Conservation (phyloP, 1,284 basidiomycete genomes). For the Rhizoctonia solani region DNA sequence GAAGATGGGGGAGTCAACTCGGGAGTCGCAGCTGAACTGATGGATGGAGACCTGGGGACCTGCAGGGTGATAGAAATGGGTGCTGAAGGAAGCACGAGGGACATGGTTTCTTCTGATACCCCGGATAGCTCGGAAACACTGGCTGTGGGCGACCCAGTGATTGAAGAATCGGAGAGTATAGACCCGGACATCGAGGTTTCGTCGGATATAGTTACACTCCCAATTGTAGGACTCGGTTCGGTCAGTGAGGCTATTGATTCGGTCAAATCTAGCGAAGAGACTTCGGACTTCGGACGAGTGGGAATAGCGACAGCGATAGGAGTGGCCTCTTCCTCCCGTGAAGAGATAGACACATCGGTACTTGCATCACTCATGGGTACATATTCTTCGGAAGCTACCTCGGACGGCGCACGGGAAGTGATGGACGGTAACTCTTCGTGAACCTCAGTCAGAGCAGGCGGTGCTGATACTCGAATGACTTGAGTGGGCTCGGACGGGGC, state of each 20-base stretch:
- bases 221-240: neutral
- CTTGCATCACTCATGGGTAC: slow-evolving; percentile 31
- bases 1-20: neutral
- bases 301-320: neutral
- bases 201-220: slow-evolving; percentile 4
- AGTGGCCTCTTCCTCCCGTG: slow-evolving; percentile 1
- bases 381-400: slow-evolving; percentile 6
- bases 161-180: slow-evolving; percentile 6
- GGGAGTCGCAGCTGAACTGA: slow-evolving; percentile 20
- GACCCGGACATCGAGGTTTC: slow-evolving; percentile 28
- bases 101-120: neutral
- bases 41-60: slow-evolving; percentile 10
- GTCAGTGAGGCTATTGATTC: slow-evolving; percentile 23
- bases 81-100: neutral
- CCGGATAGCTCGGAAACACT: slow-evolving; percentile 4
- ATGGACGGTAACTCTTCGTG: neutral
- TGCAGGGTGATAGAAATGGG: neutral
- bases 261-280: slow-evolving; percentile 11
- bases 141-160: neutral
- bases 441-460: neutral
- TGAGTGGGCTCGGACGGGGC: neutral
- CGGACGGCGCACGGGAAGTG: neutral
- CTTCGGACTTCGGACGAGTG: neutral
- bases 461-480: neutral
- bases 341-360: slow-evolving; percentile 11